Base-by-base conservation (phyloP, 345 rosid species). In the Hibiscus mutabilis region DNA sequence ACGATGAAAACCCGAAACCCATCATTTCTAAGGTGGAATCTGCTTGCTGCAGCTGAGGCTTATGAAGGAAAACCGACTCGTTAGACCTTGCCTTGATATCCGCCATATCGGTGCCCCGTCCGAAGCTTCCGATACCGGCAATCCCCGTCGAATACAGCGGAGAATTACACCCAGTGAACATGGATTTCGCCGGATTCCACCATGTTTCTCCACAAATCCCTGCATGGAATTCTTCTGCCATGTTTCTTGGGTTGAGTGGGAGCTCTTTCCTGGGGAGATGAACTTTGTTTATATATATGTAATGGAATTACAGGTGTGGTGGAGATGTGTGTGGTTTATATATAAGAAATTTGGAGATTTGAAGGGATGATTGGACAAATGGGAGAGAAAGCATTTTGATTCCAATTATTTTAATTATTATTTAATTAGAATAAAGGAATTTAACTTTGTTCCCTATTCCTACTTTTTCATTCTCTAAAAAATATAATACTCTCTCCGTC, bases 151-250 rank as follows among this genome's bases (percentile, higher is more conserved):
- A 82, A 75, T 82, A 74, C 0, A 84, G 86, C 25, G 85, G 86
- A 29, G 87, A 80, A 6, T 82, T 80, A 46, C 77, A 74, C 31
- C 83, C 84, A 0, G 77, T 35, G 56, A 85, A 83, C 66, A 77
- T 44, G 76, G 53, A 74, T 66, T 77, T 82, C 16, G 86, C 42
- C 4, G 86, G 52, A 68, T 77, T 85, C 98, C 92, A 84, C 91
- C 91, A 90, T 74, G 80, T 81, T 21, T 77, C 90, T 53, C 87
- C 87, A 60, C 83, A 86, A 75, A 87, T 76, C 57, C 85, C 85
- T 12, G 84, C 79, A 59, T 81, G 85, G 60, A 86, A 87, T 73
- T 92, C 97, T 74, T 87, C 91, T 6, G 92, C 92, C 98, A 93
- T 93, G 16, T 46, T 46, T 46, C 51, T 46, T 13, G 51, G n/a